A percentile compares a stretch with the other conserved stretches of the same genome.
Conservation (phyloP, 495 filamentous ascomycete genomes). For the Pyrenula massariospora region DNA sequence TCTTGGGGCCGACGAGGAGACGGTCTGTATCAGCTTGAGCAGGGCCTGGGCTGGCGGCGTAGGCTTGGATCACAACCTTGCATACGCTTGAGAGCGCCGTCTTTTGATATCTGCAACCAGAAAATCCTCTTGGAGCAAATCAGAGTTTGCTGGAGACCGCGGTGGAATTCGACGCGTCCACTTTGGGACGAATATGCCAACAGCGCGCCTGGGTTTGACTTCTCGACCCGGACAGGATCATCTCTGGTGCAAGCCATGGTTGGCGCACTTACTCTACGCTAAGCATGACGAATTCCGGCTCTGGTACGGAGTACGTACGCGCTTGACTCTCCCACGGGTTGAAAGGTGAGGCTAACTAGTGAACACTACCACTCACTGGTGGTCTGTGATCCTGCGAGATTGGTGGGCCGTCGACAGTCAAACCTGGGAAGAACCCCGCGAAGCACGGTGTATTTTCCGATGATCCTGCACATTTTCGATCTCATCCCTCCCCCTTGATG, state of each 20-base stretch:
- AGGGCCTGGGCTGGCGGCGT: background rate
- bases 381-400: background rate
- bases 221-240: background rate
- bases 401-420: background rate
- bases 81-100: background rate
- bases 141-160: no score
- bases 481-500: background rate
- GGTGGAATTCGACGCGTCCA: background rate
- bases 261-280: background rate
- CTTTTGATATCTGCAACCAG: background rate
- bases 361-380: no score
- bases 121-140: background rate
- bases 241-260: background rate
- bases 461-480: background rate
- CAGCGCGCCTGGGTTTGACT: background rate
- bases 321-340: no score
- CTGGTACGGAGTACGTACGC: no score
- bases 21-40: background rate
- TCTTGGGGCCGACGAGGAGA: background rate
- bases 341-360: no score
- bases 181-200: background rate
- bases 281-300: background rate
- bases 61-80: background rate
- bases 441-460: background rate
- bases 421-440: background rate